phyloP scores from a whole-genome alignment of 352 stramenopile genomes.

The Phytopythium oedochilum region DNA sequence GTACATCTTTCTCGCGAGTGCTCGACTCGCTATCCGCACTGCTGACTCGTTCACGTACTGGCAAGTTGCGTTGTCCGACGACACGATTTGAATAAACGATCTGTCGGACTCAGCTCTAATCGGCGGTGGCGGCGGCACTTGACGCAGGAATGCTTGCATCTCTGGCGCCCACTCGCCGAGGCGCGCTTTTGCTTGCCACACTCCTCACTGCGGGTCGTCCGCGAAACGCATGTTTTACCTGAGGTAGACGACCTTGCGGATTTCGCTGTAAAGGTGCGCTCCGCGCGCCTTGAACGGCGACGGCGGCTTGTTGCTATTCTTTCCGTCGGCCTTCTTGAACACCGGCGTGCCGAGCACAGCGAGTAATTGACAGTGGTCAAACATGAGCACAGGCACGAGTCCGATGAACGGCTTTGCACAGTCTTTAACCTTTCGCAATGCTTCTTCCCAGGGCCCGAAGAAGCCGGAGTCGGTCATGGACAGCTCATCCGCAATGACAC shows the following conservation, averaged over 20 bases:
- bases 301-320: neutral
- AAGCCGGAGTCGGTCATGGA: slow-evolving; percentile 18
- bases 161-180: slow-evolving; percentile 6
- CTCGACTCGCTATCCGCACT: no score
- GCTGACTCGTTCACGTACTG: neutral
- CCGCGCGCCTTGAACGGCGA: slow-evolving; percentile 2
- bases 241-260: slow-evolving; percentile 19
- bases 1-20: neutral
- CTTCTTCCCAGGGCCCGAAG: slow-evolving; percentile 22
- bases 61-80: slow-evolving; percentile 1
- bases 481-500: slow-evolving; percentile 17
- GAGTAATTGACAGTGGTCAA: slow-evolving; percentile 10
- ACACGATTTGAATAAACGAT: slow-evolving; percentile 10
- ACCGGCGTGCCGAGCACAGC: slow-evolving; percentile 3
- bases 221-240: slow-evolving; percentile 16
- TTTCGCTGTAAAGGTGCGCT: slow-evolving; percentile 5
- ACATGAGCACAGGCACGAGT: slow-evolving; percentile 10
- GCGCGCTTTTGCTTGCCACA: slow-evolving; percentile 8
- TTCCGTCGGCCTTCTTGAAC: slow-evolving; percentile 2
- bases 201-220: slow-evolving; percentile 12
- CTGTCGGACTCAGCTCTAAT: neutral
- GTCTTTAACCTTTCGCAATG: slow-evolving; percentile 11
- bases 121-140: neutral
- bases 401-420: slow-evolving; percentile 7
- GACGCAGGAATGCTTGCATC: neutral